These are phyloP conservation scores for Starmerella geochares DNA, from an alignment of 805 yeast species.

Conservation along the genomic window DNA sequence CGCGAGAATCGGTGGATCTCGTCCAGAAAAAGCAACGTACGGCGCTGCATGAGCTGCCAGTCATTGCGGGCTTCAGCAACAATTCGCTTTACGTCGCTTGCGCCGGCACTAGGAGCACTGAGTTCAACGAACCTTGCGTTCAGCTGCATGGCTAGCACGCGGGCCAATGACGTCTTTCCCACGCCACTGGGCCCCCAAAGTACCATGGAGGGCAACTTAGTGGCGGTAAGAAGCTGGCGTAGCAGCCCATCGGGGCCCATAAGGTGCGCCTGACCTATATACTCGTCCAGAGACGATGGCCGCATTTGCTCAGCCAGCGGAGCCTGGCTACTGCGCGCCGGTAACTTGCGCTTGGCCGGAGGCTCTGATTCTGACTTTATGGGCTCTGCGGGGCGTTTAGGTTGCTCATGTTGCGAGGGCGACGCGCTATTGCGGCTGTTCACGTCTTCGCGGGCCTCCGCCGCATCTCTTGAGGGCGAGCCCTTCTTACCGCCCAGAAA, in stretches of 20 bases:
- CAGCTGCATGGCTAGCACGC: constrained; percentile 49
- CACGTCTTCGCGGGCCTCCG: not conserved
- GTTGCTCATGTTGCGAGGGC: not conserved
- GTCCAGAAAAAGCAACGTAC: constrained; percentile 73
- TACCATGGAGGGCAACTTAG: constrained; percentile 60
- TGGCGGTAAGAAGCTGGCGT: constrained; percentile 47
- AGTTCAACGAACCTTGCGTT: constrained; percentile 60
- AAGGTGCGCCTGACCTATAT: constrained; percentile 77
- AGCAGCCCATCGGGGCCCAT: constrained; percentile 56
- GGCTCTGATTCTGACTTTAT: not conserved
- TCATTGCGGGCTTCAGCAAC: constrained; percentile 44
- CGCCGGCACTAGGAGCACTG: constrained; percentile 70
- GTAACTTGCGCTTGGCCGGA: not conserved
- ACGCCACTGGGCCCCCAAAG: constrained; percentile 96
- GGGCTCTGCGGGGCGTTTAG: not conserved
- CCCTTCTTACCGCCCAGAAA: constrained; percentile 3
- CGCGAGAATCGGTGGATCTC: constrained; percentile 85
- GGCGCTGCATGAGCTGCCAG: constrained; percentile 39
- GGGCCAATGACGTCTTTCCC: constrained; percentile 75
- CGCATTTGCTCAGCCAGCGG: constrained; percentile 76
- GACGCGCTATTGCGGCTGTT: not conserved
- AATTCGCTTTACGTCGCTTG: constrained; percentile 53
- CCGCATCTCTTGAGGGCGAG: not conserved
- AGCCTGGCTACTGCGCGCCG: not conserved
- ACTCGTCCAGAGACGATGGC: constrained; percentile 60